A percentile compares a stretch with the other conserved stretches of the same genome.
phyloP scores from a whole-genome alignment of 2,329 filamentous ascomycete genomes.

The Alternaria consortialis region DNA sequence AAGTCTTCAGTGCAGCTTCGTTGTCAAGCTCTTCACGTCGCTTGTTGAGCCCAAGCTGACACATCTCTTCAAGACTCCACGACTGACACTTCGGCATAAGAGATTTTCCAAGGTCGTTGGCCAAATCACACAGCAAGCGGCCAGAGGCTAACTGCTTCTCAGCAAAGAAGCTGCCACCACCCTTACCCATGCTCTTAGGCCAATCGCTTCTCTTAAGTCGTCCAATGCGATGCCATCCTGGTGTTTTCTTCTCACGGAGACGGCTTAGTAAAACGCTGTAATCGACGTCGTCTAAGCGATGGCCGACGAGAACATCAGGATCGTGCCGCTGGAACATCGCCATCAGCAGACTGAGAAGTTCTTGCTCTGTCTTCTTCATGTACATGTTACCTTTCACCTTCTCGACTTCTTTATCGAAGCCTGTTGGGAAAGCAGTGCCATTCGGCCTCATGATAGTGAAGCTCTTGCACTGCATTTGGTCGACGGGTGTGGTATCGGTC shows the following conservation, averaged over 20 bases:
- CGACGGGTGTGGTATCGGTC: conserved; percentile 85
- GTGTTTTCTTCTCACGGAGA: conserved; percentile 87
- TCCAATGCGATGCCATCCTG: conserved; percentile 93
- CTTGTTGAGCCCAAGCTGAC: conserved; percentile 83
- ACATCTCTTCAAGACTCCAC: conserved; percentile 98
- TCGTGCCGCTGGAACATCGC: conserved; percentile 88
- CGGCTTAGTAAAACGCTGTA: conserved; percentile 90
- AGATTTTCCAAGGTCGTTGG: conserved; percentile 96
- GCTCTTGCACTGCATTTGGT: conserved; percentile 86
- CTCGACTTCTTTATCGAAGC: conserved; percentile 81
- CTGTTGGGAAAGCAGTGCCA: conserved; percentile 78
- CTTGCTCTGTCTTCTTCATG: conserved; percentile 82
- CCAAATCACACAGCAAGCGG: conserved; percentile 89
- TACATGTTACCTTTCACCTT: conserved; percentile 81
- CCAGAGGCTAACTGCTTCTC: conserved; percentile 91
- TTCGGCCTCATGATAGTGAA: conserved; percentile 91
- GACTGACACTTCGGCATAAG: conserved; percentile 97
- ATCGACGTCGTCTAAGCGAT: conserved; percentile 96
- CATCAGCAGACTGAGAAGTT: conserved; percentile 87
- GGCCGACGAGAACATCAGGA: conserved; percentile 91
- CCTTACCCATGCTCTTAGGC: conserved; percentile 86
- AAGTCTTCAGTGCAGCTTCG: conserved; percentile 84
- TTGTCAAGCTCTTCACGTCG: conserved; percentile 86
- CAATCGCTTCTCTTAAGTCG: conserved; percentile 83
- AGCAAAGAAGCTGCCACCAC: conserved; percentile 88